Evolutionary conservation across 768 basidiomycete genomes (phyloP), one percentile per base, ranked within the genome.

Genomic region (Suillus lakei): DNA sequence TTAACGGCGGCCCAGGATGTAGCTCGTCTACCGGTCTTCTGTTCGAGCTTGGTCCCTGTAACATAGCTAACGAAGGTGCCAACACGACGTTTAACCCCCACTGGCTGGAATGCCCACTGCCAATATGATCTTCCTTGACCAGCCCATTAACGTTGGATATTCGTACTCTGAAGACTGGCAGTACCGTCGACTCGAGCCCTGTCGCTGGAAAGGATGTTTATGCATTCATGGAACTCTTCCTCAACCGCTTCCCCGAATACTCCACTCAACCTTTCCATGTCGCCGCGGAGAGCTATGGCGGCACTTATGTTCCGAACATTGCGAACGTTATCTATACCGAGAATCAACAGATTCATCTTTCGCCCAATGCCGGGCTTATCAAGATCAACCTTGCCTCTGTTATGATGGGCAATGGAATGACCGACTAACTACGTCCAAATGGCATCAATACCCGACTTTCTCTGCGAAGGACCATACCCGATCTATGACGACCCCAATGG

Each of bases 31-130:
- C 93, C 1, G 96, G 96, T 12, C 85, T 98, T 28, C 82, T 99
- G 18, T 94, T 97, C 70, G 96, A 98, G 73, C 88, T 97, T 26
- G 97, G 97, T 0, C 96, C 97, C 0, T 98, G 97, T 78, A 79
- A 78, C 36, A 83, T 98, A 66, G 79, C 84, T 21, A 79, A 93
- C 50, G 81, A 88, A 1, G 94, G 95, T 39, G 79, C 80, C 65
- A 90, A 89, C 78, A 88, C 88, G 18, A 89, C 87, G 1, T 72
- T 73, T 73, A 98, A 99, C 78, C 84, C 87, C 7, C 74, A 92
- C 82, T n/a, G 90, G 90, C 69, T 99, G 97, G 97, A 99, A 90
- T 70, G 83, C 81, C 46, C 79, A 90, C 68, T n/a, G 85, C 88
- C 28, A 88, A 88, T 69, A 73, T 86, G 26, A 84, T 87, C 66